Percentiles rank a stretch among this genome's conserved stretches.
These are phyloP conservation scores for Backusella psychrophila DNA, from an alignment of 192 early-diverging fungal genomes.

Conservation along the genomic window DNA sequence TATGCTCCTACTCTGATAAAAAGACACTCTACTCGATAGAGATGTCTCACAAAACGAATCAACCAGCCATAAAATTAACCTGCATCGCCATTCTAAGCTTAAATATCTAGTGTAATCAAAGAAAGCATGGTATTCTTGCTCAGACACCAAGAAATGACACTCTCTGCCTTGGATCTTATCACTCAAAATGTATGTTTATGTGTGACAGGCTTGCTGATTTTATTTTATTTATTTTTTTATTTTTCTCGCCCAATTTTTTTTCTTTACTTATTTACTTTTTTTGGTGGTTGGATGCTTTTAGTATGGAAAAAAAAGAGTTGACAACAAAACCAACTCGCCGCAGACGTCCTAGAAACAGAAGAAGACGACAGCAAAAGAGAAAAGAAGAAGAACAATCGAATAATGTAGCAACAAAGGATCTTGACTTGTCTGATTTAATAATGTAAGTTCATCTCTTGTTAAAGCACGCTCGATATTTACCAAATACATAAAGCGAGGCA, in stretches of 20 bases:
- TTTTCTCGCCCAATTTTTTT: background rate
- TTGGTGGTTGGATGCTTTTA: background rate
- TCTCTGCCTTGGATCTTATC: too few relatives aligned
- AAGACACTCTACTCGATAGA: too few relatives aligned
- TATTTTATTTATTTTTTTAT: background rate
- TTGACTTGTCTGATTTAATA: constrained; percentile 23
- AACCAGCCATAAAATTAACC: too few relatives aligned
- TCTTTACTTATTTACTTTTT: background rate
- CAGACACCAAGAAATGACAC: too few relatives aligned
- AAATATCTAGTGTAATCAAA: too few relatives aligned
- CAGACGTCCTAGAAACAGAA: constrained; percentile 19
- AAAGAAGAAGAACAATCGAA: background rate
- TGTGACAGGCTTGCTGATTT: background rate
- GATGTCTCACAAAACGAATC: too few relatives aligned
- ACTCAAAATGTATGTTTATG: too few relatives aligned
- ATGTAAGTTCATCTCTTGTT: constrained; percentile 12
- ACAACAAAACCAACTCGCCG: constrained; percentile 8
- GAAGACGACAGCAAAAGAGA: background rate
- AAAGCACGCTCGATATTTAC: too few relatives aligned
- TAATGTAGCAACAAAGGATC: background rate
- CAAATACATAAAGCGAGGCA: constrained; percentile 25
- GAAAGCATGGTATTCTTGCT: too few relatives aligned
- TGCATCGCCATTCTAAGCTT: too few relatives aligned
- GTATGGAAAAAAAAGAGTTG: constrained; percentile 6
- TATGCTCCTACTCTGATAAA: too few relatives aligned